A percentile compares a stretch with the other conserved stretches of the same genome.
These are phyloP conservation scores for Beauveria bassiana DNA, from an alignment of 2,329 filamentous ascomycete species.

Conservation along the genomic window DNA sequence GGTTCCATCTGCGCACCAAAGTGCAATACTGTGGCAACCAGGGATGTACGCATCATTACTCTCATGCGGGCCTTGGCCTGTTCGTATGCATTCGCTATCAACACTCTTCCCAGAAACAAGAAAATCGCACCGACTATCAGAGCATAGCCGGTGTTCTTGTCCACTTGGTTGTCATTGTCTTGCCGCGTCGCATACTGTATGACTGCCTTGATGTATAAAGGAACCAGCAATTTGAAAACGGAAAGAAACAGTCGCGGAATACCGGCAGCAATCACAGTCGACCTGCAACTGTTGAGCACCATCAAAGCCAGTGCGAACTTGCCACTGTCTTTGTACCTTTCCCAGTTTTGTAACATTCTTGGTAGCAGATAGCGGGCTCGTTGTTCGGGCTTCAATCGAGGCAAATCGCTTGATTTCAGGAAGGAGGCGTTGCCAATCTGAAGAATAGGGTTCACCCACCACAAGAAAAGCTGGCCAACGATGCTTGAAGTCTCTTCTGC, in stretches of 20 bases:
- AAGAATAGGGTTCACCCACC: slow-evolving; percentile 18
- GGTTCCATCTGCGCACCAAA: background rate
- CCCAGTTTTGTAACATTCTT: background rate
- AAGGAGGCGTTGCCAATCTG: slow-evolving; percentile 8
- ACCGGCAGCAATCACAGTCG: background rate
- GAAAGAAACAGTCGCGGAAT: background rate
- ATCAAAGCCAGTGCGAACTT: background rate
- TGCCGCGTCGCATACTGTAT: background rate
- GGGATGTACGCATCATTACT: background rate
- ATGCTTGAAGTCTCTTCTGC: slow-evolving; percentile 25
- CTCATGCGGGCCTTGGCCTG: slow-evolving; percentile 1
- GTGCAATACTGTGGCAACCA: background rate
- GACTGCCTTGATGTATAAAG: background rate
- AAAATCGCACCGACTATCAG: background rate
- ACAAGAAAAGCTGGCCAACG: slow-evolving; percentile 15
- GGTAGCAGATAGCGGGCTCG: slow-evolving; percentile 3
- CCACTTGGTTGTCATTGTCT: background rate
- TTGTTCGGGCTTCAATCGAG: background rate
- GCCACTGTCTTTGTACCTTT: background rate
- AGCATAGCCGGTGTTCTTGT: background rate
- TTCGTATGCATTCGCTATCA: background rate
- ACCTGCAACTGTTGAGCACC: background rate
- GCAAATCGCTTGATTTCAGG: slow-evolving; percentile 2
- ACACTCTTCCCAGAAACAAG: background rate
- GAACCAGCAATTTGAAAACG: background rate